Evolutionary conservation across 1,284 basidiomycete species (phyloP).

Genomic region (Sutorius eximius): DNA sequence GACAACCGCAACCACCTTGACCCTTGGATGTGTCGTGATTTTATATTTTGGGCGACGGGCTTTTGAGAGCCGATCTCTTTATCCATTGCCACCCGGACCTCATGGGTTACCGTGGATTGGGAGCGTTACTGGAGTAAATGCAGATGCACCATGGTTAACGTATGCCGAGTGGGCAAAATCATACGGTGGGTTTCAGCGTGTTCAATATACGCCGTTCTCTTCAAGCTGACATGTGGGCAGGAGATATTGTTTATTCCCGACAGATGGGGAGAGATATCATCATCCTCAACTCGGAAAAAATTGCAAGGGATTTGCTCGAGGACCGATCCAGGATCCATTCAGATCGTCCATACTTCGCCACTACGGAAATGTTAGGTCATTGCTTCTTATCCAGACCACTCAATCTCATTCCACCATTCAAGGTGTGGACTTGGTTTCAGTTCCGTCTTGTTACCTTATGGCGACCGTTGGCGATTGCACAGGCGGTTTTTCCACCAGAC

Average conservation of each 20-base stretch:
- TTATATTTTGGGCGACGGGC: not conserved
- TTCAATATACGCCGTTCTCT: not conserved
- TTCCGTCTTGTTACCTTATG: slow-evolving; percentile 3
- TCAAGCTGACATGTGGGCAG: not conserved
- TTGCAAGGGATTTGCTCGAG: slow-evolving; percentile 19
- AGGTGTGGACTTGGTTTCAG: slow-evolving; percentile 9
- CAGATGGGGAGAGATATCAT: slow-evolving; percentile 19
- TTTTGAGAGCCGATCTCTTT: not conserved
- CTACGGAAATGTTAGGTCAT: slow-evolving; percentile 12
- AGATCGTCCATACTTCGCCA: slow-evolving; percentile 12
- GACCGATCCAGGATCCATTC: slow-evolving; percentile 15
- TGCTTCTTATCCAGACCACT: not conserved
- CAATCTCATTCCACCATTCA: not conserved
- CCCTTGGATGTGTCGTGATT: not conserved
- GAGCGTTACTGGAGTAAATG: slow-evolving; percentile 3
- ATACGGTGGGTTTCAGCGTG: slow-evolving; percentile 9
- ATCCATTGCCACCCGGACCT: slow-evolving; percentile 8
- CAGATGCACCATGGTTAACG: slow-evolving; percentile 7
- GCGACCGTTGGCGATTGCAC: slow-evolving; percentile 15
- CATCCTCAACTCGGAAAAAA: slow-evolving; percentile 21
- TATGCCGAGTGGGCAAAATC: slow-evolving; percentile 13
- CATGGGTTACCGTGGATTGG: slow-evolving; percentile 11
- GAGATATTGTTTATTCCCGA: slow-evolving; percentile 16
- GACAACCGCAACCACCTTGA: not conserved
- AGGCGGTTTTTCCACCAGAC: slow-evolving; percentile 17